These are phyloP conservation scores for Sporisorium graminicola DNA, from an alignment of 1,284 basidiomycete species.

Conservation along the genomic window DNA sequence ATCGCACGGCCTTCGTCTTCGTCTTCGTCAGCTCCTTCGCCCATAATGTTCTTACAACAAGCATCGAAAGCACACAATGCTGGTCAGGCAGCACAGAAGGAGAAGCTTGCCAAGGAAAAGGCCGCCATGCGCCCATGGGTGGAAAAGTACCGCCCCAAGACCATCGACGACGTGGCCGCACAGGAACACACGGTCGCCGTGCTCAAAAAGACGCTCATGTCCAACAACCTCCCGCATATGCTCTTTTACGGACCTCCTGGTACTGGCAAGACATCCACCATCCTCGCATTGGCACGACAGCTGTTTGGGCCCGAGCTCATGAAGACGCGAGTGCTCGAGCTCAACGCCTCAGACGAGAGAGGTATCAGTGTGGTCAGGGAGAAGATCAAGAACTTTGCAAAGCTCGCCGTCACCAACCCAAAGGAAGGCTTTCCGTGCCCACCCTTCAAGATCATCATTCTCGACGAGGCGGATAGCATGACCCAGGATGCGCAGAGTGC, in stretches of 20 bases:
- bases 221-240: slow-evolving; percentile 98
- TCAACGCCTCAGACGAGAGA: slow-evolving; percentile 99
- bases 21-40: not conserved
- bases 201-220: slow-evolving; percentile 87
- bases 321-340: slow-evolving; percentile 89
- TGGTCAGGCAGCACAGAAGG: slow-evolving; percentile 40
- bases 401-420: slow-evolving; percentile 71
- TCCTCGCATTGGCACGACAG: slow-evolving; percentile 91
- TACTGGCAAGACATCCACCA: slow-evolving; percentile 98
- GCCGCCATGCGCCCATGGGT: slow-evolving; percentile 87
- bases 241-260: slow-evolving; percentile 99
- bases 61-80: slow-evolving; percentile 40
- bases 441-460: slow-evolving; percentile 98
- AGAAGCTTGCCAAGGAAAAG: slow-evolving; percentile 45
- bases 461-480: slow-evolving; percentile 99
- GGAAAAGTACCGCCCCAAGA: slow-evolving; percentile 98
- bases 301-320: slow-evolving; percentile 98
- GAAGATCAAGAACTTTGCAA: slow-evolving; percentile 98
- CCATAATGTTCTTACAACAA: slow-evolving; percentile 46
- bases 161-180: slow-evolving; percentile 95
- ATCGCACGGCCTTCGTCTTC: not conserved
- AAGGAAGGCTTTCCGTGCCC: slow-evolving; percentile 83
- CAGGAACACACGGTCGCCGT: slow-evolving; percentile 97
- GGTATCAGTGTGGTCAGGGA: slow-evolving; percentile 96
- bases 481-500: slow-evolving; percentile 99